Conservation (phyloP, 805 yeast genomes). For the Zygosaccharomyces kombuchaensis region DNA sequence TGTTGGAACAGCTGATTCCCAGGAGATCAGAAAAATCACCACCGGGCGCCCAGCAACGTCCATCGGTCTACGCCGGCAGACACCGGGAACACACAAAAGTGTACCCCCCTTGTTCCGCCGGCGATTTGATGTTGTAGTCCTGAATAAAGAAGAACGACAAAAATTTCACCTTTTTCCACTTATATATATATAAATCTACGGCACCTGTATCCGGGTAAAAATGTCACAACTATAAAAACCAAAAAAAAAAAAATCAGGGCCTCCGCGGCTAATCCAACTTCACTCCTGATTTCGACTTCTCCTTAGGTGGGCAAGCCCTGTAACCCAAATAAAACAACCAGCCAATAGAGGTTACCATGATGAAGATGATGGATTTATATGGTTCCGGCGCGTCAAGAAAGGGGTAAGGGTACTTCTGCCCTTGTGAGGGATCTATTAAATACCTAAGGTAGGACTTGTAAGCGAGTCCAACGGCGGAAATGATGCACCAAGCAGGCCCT, state of each 20-base stretch:
- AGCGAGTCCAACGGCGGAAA: slow-evolving; percentile 38
- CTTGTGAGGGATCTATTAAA: slow-evolving; percentile 43
- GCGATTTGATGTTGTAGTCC: slow-evolving; percentile 27
- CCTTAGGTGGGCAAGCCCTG: slow-evolving; percentile 30
- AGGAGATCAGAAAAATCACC: slow-evolving; percentile 36
- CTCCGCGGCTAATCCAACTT: slow-evolving; percentile 4
- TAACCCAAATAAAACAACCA: slow-evolving; percentile 31
- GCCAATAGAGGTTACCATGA: slow-evolving; percentile 39
- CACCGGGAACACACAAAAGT: background rate
- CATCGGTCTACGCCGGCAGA: slow-evolving; percentile 30
- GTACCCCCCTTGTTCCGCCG: slow-evolving; percentile 1
- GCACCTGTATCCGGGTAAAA: slow-evolving; percentile 3
- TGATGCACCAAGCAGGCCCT: slow-evolving; percentile 39
- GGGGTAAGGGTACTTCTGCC: slow-evolving; percentile 61
- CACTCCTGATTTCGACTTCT: background rate
- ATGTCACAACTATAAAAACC: background rate
- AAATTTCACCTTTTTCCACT: background rate
- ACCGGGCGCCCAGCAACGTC: slow-evolving; percentile 43
- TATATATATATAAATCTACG: background rate
- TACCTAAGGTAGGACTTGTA: slow-evolving; percentile 53
- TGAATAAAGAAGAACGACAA: background rate
- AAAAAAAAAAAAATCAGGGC: background rate
- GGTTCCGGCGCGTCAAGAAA: slow-evolving; percentile 52
- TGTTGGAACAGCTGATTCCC: slow-evolving; percentile 43
- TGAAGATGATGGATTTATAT: slow-evolving; percentile 46